Evolutionary conservation across 2,329 filamentous ascomycete genomes (phyloP).

Genomic region (Corynespora cassiicola): DNA sequence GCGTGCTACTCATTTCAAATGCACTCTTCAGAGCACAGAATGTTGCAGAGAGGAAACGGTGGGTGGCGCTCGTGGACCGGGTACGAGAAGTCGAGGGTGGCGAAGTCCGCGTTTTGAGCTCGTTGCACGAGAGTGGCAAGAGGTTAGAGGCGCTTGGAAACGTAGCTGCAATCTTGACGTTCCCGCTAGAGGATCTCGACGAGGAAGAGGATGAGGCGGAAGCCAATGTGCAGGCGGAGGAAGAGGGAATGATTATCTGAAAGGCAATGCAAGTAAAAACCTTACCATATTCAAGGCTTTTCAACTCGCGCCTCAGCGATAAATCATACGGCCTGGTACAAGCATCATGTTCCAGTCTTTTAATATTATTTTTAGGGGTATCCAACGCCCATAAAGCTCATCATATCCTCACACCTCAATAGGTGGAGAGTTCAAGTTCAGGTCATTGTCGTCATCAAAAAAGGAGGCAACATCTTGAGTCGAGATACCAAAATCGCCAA

Average conservation of each 20-base stretch:
- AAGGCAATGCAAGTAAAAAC: no score
- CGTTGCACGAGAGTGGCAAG: constrained; percentile 91
- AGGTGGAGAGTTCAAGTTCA: constrained; percentile 1
- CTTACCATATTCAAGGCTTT: no score
- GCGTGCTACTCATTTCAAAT: constrained; percentile 85
- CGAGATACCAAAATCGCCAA: constrained; percentile 28
- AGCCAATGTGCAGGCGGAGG: no score
- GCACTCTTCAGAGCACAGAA: constrained; percentile 85
- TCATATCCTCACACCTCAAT: no score
- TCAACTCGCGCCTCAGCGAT: no score
- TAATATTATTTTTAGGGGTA: no score
- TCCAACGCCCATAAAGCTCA: no score
- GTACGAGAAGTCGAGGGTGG: constrained; percentile 83
- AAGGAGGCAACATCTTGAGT: constrained; percentile 34
- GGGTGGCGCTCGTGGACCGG: constrained; percentile 84
- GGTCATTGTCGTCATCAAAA: constrained; percentile 27
- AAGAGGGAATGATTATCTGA: no score
- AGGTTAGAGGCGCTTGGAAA: constrained; percentile 83
- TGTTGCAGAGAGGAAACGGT: constrained; percentile 76
- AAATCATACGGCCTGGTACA: no score
- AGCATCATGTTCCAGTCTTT: no score
- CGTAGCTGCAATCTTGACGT: constrained; percentile 89
- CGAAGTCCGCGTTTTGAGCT: constrained; percentile 87
- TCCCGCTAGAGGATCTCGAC: constrained; percentile 82
- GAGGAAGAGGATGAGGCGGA: constrained; percentile 60